Evolutionary conservation across 2,329 filamentous ascomycete genomes (phyloP), one percentile per base, ranked within the genome.

Genomic region (Diaporthe batatas): DNA sequence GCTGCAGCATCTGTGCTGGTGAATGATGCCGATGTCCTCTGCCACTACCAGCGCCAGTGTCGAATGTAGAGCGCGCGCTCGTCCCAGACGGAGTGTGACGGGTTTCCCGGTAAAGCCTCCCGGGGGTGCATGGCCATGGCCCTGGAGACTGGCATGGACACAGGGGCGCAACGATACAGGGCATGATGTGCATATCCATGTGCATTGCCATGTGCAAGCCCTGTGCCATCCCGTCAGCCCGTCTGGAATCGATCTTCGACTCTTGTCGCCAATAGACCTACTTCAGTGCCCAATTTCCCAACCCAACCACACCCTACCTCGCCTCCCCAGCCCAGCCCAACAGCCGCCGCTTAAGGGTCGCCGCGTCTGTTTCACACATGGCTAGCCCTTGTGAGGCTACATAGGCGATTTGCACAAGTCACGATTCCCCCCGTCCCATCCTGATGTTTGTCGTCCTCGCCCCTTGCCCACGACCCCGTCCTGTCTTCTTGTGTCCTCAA

Each of bases 161-260:
- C 62, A 65, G 44, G 62, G 58, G 25, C 44, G 36, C 62, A 39
- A 25, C 62, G 47, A 51, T 16, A 67, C 32, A 67, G 47, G 62
- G 62, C 62, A 67, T 67, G 62, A 67, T 67, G 62, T 67, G 62
- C 62, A 67, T 67, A 23, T 25, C 62, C 62, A 65, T 65, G 62
- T 65, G 59, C 59, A 65, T 51, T 51, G 59, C 62, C 62, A 67
- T 67, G 62, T 67, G 62, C 62, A 53, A 12, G 32, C 47, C 62
- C 62, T 67, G 62, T 39, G 47, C 47, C 62, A 67, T 67, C 62
- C 62, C 62, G 62, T 67, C 62, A 53, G 62, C 62, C 62, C 62
- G 62, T 67, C 62, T 67, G 62, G 25, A 67, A 53, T 53, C 47
- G 32, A 53, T 53, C 62, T 67, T 67, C 44, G 62, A 67, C 62